Evolutionary conservation across 176 grass and related monocot species (phyloP), one percentile per base, ranked within the genome.

Genomic region (Rhynchospora breviuscula): DNA sequence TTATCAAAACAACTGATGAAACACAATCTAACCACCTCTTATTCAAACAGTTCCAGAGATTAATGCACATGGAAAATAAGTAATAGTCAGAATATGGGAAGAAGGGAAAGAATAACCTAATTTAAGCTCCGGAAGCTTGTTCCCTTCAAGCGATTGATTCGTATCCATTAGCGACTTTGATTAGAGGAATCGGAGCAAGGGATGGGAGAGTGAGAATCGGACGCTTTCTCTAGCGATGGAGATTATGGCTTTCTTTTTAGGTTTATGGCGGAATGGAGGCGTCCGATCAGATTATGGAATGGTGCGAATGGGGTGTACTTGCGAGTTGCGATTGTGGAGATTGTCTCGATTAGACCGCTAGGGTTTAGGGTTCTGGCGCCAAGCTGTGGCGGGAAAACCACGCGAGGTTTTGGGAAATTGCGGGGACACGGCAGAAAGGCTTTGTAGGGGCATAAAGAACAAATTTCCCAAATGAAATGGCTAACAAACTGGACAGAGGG

Each of bases 111-210:
- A 90, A 64, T 12, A 11, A 91, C 91, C 89, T 87, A 91, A 85
- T 83, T 93, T 93, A 82, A 93, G 65, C 87, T 93, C 91, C 17
- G 89, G 89, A 67, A 93, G 89, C 87, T 89, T 93, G 85, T 77
- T 85, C 26, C 84, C 85, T 80, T 91, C 87, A 40, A 48, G 48
- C 44, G 63, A 69, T 47, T 76, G 47, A 76, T 52, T 35, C 0
- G 15, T 17, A 5, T 82, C 79, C 79, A 82, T 82, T 82, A 9
- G 46, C 44, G 46, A 82, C n/a, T 5, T 59, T 46, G 35, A 63
- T 65, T 29, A 48, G 77, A 49, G 59, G 7, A 53, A 48, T 3
- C 8, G 23, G 40, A 59, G 61, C 40, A 14, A 12, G 5, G 8
- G 48, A 29, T 14, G 18, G 12, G 48, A 31, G 35, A 53, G 4